Base-by-base conservation (phyloP, 1,284 basidiomycete genomes). In the Moniliella sp. region DNA sequence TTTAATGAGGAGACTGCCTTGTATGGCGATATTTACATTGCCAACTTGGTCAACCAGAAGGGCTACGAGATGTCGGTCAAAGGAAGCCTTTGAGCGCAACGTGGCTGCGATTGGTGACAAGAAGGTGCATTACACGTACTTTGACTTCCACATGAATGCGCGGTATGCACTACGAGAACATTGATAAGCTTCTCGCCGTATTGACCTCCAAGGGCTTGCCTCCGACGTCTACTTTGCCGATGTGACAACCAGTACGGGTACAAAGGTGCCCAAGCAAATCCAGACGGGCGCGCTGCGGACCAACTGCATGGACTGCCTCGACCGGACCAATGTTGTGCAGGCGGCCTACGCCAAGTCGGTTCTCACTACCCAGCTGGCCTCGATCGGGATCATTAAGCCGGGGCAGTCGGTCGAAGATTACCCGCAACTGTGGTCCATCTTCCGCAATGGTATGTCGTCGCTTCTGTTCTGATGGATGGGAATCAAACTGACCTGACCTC, bases 131-230 rank as follows among this genome's bases (percentile, higher is more conserved):
- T 99, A 99, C 59, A 69, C 79, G 41, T 93, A 94, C 67, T 99
- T 84, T 58, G 91, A 99, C 62, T 99, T 97, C 67, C 88, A 94
- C 63, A 73, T 47, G 84, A 94, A 62, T 94, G 88, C 68, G 80
- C 58, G 72, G 79, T 25, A 81, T 97, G 76, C 75, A 81, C 36
- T 99, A 84, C 72, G 82, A 97, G 56, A 72, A 82, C 30, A 81
- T 99, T 44, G 73, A 73, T 41, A 62, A 81, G 11, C 69, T 99
- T 25, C 69, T 93, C 78, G 82, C 36, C 68, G 70, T 33, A n/a
- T 94, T 23, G 67, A 77, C 41, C 71, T 41, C 26, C 42, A 75
- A 17, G 78, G 80, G 28, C 61, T 94, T 28, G 64, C 70, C 28
- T 65, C 66, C 34, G 70, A 27, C 30, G 32, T 29, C 34, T 32